A percentile compares a stretch with the other conserved stretches of the same genome.
Conservation (phyloP, 805 yeast genomes). For the Wickerhamomyces bisporus region DNA sequence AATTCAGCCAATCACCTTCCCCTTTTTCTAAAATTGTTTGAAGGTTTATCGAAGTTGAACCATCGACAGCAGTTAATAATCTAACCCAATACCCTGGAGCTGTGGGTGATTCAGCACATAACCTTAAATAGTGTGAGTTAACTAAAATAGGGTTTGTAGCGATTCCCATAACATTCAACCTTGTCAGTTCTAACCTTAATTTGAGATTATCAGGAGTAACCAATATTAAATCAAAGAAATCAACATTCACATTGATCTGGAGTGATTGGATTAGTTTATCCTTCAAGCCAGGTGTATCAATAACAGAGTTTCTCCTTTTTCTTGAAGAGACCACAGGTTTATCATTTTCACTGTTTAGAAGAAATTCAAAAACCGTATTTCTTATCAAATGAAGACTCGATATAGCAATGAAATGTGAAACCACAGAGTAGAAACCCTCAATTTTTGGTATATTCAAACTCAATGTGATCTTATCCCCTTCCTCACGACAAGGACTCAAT, state of each 20-base stretch:
- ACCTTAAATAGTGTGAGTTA: slow-evolving; percentile 31
- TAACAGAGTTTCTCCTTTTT: slow-evolving; percentile 6
- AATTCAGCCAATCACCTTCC: slow-evolving; percentile 30
- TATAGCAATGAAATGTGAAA: slow-evolving; percentile 39
- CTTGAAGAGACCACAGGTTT: slow-evolving; percentile 15
- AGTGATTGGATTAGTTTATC: slow-evolving; percentile 18
- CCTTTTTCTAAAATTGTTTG: slow-evolving; percentile 27
- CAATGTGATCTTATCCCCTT: slow-evolving; percentile 19
- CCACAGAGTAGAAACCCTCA: slow-evolving; percentile 33
- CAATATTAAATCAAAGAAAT: slow-evolving; percentile 23
- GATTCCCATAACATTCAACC: slow-evolving; percentile 18
- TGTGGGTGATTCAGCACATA: slow-evolving; percentile 50
- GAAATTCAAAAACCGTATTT: slow-evolving; percentile 30
- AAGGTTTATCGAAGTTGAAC: slow-evolving; percentile 20
- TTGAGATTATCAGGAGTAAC: slow-evolving; percentile 45
- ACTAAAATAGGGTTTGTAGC: slow-evolving; percentile 20
- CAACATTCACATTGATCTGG: slow-evolving; percentile 20
- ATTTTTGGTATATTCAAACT: slow-evolving; percentile 23
- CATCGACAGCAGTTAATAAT: slow-evolving; percentile 36
- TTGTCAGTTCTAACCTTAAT: slow-evolving; percentile 40
- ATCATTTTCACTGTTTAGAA: slow-evolving; percentile 16
- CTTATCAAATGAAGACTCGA: slow-evolving; percentile 41
- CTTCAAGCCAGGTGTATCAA: not conserved
- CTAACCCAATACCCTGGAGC: slow-evolving; percentile 44
- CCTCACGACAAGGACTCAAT: slow-evolving; percentile 17